Conservation (phyloP, 2,329 filamentous ascomycete genomes). For the Cordyceps javanica region DNA sequence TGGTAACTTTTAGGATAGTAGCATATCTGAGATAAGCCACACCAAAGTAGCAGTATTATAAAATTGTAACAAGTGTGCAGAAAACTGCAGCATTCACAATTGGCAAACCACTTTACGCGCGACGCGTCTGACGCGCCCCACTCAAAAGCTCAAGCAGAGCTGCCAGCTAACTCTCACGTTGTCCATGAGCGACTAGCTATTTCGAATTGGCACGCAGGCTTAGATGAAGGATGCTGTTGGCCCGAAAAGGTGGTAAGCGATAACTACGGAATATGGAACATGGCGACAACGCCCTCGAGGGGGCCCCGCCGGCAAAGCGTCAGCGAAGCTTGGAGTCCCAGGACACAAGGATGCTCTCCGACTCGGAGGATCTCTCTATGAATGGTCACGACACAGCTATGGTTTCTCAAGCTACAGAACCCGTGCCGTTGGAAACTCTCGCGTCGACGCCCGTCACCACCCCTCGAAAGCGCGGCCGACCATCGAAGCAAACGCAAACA, state of each 20-base stretch:
- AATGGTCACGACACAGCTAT: not conserved
- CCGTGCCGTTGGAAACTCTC: not conserved
- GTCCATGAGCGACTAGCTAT: not conserved
- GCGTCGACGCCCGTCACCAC: conserved; percentile 25
- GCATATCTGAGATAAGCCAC: too few species aligned
- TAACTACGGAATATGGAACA: not conserved
- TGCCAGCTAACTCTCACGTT: not conserved
- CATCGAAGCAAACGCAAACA: conserved; percentile 20
- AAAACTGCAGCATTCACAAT: too few species aligned
- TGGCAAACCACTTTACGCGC: conserved; percentile 9
- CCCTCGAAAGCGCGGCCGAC: conserved; percentile 29
- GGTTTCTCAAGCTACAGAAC: not conserved
- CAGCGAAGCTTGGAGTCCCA: conserved; percentile 1
- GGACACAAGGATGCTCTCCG: conserved; percentile 2
- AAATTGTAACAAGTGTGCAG: too few species aligned
- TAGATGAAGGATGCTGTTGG: not conserved
- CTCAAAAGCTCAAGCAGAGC: not conserved
- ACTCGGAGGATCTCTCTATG: not conserved
- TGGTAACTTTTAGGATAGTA: too few species aligned
- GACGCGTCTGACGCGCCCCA: conserved; percentile 6
- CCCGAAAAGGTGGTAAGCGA: not conserved
- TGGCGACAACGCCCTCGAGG: conserved; percentile 3
- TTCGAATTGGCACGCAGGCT: not conserved
- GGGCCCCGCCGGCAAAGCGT: conserved; percentile 11
- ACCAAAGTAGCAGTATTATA: too few species aligned